Percentiles rank a stretch among this genome's conserved stretches.
phyloP scores from a whole-genome alignment of 176 grass and related monocot genomes.

The Oryza punctata region DNA sequence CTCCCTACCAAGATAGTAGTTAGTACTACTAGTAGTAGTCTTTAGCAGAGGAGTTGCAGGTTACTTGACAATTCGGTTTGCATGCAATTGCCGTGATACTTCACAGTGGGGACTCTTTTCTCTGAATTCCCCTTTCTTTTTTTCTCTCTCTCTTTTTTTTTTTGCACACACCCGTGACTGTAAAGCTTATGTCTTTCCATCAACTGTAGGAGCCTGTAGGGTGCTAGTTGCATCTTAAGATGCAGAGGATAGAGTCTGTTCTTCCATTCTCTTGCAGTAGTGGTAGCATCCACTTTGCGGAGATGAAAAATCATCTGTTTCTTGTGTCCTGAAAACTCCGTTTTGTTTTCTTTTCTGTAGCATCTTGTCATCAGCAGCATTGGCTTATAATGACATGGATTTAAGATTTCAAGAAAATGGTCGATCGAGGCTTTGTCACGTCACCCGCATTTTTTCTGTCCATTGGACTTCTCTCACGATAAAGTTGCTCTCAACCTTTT shows the following conservation, averaged over 20 bases:
- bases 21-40: background rate
- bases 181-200: background rate
- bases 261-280: background rate
- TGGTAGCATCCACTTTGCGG: background rate
- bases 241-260: background rate
- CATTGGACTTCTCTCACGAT: constrained; percentile 7
- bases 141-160: background rate
- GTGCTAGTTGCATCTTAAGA: background rate
- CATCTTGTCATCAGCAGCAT: background rate
- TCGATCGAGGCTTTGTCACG: background rate
- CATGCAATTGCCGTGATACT: constrained; percentile 7
- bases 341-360: background rate
- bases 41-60: background rate
- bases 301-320: background rate
- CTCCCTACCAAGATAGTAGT: background rate
- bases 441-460: background rate
- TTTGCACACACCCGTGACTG: background rate
- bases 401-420: background rate
- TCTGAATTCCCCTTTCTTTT: background rate
- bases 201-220: background rate
- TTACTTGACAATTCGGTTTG: constrained; percentile 1
- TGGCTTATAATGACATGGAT: background rate
- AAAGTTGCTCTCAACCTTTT: background rate
- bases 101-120: background rate
- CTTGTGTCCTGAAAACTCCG: background rate